phyloP scores from a whole-genome alignment of 495 filamentous ascomycete genomes.

The Penicillium alfredii region DNA sequence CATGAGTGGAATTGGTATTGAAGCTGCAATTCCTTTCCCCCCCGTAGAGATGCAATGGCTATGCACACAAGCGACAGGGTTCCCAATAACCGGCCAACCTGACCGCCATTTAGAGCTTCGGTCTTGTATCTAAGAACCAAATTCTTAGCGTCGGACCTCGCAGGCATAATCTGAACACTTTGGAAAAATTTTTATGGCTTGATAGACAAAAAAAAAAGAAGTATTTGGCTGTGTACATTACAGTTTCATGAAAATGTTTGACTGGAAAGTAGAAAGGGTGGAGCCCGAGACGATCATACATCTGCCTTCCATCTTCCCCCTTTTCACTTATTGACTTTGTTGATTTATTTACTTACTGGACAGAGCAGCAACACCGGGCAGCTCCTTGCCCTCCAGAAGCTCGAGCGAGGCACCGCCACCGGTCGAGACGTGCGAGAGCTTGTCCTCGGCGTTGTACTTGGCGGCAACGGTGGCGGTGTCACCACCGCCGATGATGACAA shows the following conservation, averaged over 20 bases:
- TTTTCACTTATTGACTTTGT: too few relatives aligned
- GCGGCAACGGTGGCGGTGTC: constrained; percentile 97
- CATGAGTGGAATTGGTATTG: too few relatives aligned
- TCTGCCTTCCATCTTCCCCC: too few relatives aligned
- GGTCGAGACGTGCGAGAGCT: constrained; percentile 96
- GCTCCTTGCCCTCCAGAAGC: constrained; percentile 92
- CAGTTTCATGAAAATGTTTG: constrained; percentile 23
- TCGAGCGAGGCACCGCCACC: constrained; percentile 94
- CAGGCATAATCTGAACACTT: too few relatives aligned
- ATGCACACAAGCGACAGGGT: neutral
- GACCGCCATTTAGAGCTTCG: too few relatives aligned
- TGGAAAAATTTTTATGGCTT: constrained; percentile 3
- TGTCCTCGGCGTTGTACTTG: constrained; percentile 92
- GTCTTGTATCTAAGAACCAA: constrained; percentile 22
- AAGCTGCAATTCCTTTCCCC: too few relatives aligned
- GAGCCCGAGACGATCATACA: too few relatives aligned
- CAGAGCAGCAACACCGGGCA: constrained; percentile 90
- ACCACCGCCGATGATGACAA: constrained; percentile 96
- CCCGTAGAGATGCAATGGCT: neutral
- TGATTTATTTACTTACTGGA: constrained; percentile 67
- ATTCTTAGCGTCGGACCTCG: too few relatives aligned
- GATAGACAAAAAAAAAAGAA: constrained; percentile 10
- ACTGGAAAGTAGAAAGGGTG: neutral
- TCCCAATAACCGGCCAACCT: too few relatives aligned
- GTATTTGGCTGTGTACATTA: constrained; percentile 27